Percentiles rank a stretch among this genome's conserved stretches.
Conservation (phyloP, 1,139 yeast species). For the Blastobotrys petasosporus region DNA sequence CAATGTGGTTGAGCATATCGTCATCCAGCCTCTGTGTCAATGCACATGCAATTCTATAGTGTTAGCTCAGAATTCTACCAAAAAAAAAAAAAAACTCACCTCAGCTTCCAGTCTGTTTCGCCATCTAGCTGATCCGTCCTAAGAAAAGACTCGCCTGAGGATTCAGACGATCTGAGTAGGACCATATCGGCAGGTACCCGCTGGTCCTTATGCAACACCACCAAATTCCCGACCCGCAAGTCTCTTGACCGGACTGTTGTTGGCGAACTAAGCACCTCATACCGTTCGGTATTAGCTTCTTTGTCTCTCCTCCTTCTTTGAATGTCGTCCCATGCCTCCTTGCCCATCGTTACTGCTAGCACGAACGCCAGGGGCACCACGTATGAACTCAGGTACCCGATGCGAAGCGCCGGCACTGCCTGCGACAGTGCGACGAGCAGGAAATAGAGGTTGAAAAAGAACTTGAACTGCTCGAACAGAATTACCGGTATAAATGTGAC, state of each 20-base stretch:
- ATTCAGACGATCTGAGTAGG: slow-evolving; percentile 74
- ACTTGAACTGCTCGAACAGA: slow-evolving; percentile 91
- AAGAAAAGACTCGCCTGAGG: slow-evolving; percentile 80
- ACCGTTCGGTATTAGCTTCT: slow-evolving; percentile 80
- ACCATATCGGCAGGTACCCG: slow-evolving; percentile 93
- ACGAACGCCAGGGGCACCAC: slow-evolving; percentile 93
- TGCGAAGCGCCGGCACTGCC: slow-evolving; percentile 81
- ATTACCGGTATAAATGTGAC: slow-evolving; percentile 83
- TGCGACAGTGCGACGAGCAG: slow-evolving; percentile 91
- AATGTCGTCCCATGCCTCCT: slow-evolving; percentile 93
- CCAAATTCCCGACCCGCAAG: slow-evolving; percentile 79
- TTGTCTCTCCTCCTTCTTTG: slow-evolving; percentile 83
- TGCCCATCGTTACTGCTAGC: slow-evolving; percentile 83
- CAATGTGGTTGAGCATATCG: slow-evolving; percentile 44
- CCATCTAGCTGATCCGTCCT: slow-evolving; percentile 98
- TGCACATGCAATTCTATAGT: slow-evolving; percentile 49
- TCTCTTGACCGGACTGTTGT: slow-evolving; percentile 52
- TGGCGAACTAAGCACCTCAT: slow-evolving; percentile 54
- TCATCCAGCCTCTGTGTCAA: slow-evolving; percentile 58
- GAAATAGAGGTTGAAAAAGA: slow-evolving; percentile 90
- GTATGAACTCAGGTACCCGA: slow-evolving; percentile 90
- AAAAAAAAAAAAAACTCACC: slow-evolving; percentile 29
- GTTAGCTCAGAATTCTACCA: not conserved
- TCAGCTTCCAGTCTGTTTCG: slow-evolving; percentile 96
- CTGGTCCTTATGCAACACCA: slow-evolving; percentile 72